Conservation (phyloP, 176 grass and related monocot genomes). For the Avena sativa region DNA sequence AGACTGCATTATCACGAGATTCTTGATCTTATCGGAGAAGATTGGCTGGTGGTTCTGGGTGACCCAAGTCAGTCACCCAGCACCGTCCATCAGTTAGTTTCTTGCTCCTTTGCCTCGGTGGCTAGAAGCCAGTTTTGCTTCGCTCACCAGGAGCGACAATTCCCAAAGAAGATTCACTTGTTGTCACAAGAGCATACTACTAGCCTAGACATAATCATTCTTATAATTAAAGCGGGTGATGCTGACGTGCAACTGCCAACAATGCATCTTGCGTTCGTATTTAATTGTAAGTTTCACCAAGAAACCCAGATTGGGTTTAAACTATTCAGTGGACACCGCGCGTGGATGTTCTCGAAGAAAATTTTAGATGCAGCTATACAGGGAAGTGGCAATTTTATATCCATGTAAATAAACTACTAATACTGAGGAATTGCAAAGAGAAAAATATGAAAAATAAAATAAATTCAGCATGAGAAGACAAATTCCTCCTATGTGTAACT, state of each 20-base stretch:
- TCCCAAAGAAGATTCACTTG: not conserved
- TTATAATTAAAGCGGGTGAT: not conserved
- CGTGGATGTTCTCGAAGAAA: not conserved
- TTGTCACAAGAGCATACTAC: constrained; percentile 1
- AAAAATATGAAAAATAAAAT: not conserved
- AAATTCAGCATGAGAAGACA: not conserved
- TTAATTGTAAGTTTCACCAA: not conserved
- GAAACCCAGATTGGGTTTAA: not conserved
- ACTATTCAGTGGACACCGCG: not conserved
- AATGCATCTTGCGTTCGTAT: not conserved
- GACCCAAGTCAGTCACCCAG: not conserved
- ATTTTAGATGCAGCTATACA: not conserved
- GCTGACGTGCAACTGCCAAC: not conserved
- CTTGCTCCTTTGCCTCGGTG: not conserved
- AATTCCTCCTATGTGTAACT: not conserved
- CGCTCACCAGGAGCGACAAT: constrained; percentile 3
- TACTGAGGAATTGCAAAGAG: not conserved
- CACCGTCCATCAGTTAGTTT: not conserved
- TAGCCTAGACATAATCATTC: not conserved
- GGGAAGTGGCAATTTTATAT: not conserved
- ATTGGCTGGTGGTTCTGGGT: not conserved
- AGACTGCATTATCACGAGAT: not conserved
- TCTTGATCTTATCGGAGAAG: constrained; percentile 29
- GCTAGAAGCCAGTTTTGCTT: constrained; percentile 6
- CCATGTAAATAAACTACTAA: not conserved